Percentiles rank a stretch among this genome's conserved stretches.
phyloP scores from a whole-genome alignment of 768 basidiomycete genomes.

The Scleroderma bovista region DNA sequence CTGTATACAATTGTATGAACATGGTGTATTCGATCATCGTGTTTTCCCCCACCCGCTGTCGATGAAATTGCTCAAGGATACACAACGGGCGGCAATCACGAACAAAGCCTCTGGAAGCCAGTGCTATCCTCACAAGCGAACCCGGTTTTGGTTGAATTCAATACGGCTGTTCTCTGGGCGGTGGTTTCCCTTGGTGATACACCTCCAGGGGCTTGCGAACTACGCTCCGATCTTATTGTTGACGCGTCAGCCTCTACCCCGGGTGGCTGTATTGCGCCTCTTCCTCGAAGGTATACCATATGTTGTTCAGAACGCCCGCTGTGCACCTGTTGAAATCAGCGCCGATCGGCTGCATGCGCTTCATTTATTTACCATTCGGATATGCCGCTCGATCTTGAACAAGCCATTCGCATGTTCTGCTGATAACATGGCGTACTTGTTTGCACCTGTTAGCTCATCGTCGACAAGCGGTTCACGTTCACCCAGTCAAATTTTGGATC shows the following conservation, averaged over 20 bases:
- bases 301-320: slow-evolving; percentile 39
- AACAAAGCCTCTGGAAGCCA: slow-evolving; percentile 39
- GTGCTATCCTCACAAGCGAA: slow-evolving; percentile 50
- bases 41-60: slow-evolving; percentile 31
- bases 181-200: slow-evolving; percentile 38
- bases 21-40: slow-evolving; percentile 47
- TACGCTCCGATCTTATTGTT: slow-evolving; percentile 61
- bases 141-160: slow-evolving; percentile 63
- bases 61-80: slow-evolving; percentile 1
- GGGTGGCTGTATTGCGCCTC: slow-evolving; percentile 48
- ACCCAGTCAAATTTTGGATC: slow-evolving; percentile 20
- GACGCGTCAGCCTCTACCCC: slow-evolving; percentile 62
- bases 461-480: slow-evolving; percentile 22
- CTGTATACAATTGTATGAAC: slow-evolving; percentile 44
- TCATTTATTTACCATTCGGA: slow-evolving; percentile 56
- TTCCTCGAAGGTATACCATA: slow-evolving; percentile 50
- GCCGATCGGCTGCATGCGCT: slow-evolving; percentile 43
- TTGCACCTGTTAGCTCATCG: slow-evolving; percentile 51
- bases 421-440: slow-evolving; percentile 56
- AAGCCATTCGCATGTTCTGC: slow-evolving; percentile 56
- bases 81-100: slow-evolving; percentile 11
- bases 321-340: slow-evolving; percentile 45
- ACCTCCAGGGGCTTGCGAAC: slow-evolving; percentile 22
- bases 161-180: slow-evolving; percentile 16
- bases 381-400: slow-evolving; percentile 60